Base-by-base conservation (phyloP, 2,329 filamentous ascomycete species). In the Alternaria ventricosa region DNA sequence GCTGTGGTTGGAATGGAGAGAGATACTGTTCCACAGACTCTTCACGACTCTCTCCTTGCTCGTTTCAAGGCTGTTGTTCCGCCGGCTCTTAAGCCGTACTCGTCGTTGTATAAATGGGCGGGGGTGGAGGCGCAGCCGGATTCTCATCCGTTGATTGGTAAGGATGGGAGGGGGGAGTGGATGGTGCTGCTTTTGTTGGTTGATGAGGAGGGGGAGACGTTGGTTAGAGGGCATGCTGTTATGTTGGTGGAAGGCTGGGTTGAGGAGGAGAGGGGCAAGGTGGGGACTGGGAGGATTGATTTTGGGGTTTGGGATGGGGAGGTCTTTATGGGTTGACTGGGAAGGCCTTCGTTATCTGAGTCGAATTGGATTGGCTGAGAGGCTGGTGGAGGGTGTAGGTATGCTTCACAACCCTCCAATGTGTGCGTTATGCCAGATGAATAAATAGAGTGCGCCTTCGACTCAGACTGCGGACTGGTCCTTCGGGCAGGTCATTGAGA, bases 121-220 rank as follows among this genome's bases (percentile, higher is more conserved):
- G 65, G 64, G 5, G 28, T 45, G 3, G 62, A 62, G n/a, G 60
- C 62, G 9, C 69, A 71, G 46, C 70, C 70, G 3, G 53, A 66
- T 8, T 46, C 60, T 58, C 70, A 71, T 55, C 68, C 69, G 3
- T 4, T 41, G 12, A 71, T 71, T 41, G 60, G 58, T 1, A 45
- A 55, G 1, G 61, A 58, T 4, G 46, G 56, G 7, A 60, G 55
- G 15, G 67, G 64, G 3, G 36, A 58, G 22, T 71, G 65, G 65
- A 51, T 68, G 61, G 33, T 62, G n/a, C 41, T 53, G 49, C 22
- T 64, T 36, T 47, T 60, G 23, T 18, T 65, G 25, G 58, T 57
- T 36, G 62, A 51, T n/a, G 49, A 58, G 13, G 58, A 58, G 13
- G 54, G 53, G 11, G n/a, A 46, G 25, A 47, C 46, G 22, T 6